Evolutionary conservation across 1,284 basidiomycete genomes (phyloP).

Genomic region (Tylopilus orsonianus): DNA sequence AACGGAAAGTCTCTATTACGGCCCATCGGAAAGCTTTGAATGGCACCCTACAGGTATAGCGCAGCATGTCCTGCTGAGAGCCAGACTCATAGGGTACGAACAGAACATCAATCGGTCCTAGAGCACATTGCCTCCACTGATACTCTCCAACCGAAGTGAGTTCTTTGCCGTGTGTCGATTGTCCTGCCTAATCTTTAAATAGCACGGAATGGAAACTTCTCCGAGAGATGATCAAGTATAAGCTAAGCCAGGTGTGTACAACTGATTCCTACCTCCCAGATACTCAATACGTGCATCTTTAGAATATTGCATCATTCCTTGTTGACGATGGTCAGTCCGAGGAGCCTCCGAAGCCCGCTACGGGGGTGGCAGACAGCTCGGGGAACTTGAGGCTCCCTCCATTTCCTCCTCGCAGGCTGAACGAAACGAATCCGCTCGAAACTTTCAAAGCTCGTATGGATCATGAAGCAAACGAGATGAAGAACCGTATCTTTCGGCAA

Average conservation of each 20-base stretch:
- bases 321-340: conserved; percentile 37
- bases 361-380: conserved; percentile 31
- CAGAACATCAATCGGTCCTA: conserved; percentile 65
- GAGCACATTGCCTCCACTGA: conserved; percentile 71
- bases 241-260: conserved; percentile 56
- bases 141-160: conserved; percentile 60
- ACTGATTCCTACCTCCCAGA: conserved; percentile 1
- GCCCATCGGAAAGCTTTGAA: conserved; percentile 34
- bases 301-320: conserved; percentile 65
- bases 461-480: conserved; percentile 61
- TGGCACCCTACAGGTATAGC: conserved; percentile 50
- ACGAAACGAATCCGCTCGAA: conserved; percentile 50
- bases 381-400: conserved; percentile 80
- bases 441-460: conserved; percentile 62
- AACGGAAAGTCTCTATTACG: conserved; percentile 10
- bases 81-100: conserved; percentile 11
- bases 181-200: conserved; percentile 18
- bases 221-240: conserved; percentile 70
- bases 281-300: conserved; percentile 1
- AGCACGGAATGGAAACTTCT: conserved; percentile 78
- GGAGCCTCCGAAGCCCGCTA: conserved; percentile 19
- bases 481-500: conserved; percentile 59
- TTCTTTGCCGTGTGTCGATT: conserved; percentile 1
- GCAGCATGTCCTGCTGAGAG: not conserved
- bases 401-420: conserved; percentile 64